These are phyloP conservation scores for Hebeloma cylindrosporum DNA, from an alignment of 768 basidiomycete species.

Conservation along the genomic window DNA sequence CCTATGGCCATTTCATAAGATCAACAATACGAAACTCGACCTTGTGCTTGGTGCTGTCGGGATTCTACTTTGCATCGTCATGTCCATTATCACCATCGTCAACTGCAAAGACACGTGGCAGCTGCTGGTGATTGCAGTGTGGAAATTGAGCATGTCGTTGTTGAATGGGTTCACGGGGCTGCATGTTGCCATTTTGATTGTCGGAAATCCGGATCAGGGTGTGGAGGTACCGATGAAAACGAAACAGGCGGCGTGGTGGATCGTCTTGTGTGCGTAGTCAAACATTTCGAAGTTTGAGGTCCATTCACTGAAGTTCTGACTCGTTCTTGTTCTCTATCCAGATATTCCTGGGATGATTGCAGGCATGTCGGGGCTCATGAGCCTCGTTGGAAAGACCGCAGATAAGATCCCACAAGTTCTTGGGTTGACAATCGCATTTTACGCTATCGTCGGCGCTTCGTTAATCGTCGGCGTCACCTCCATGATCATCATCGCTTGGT, in stretches of 20 bases:
- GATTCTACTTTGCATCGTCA: conserved; percentile 21
- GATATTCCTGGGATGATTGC: conserved; percentile 33
- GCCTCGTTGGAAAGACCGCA: conserved; percentile 26
- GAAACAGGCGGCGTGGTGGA: conserved; percentile 23
- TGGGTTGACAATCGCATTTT: conserved; percentile 26
- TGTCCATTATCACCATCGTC: conserved; percentile 27
- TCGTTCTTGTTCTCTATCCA: conserved; percentile 8
- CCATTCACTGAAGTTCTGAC: not conserved
- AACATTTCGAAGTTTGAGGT: too few relatives aligned
- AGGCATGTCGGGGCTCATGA: conserved; percentile 33
- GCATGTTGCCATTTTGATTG: conserved; percentile 23
- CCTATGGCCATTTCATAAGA: conserved; percentile 23
- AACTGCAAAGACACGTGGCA: conserved; percentile 28
- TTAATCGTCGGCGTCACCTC: conserved; percentile 21
- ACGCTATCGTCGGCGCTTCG: conserved; percentile 24
- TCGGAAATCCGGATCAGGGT: conserved; percentile 19
- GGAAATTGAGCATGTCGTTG: conserved; percentile 29
- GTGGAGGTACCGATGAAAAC: conserved; percentile 17
- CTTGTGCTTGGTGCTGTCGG: conserved; percentile 22
- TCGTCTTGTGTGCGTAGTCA: conserved; percentile 20
- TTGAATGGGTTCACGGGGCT: conserved; percentile 24
- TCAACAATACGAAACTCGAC: conserved; percentile 22
- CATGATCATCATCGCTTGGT: conserved; percentile 18
- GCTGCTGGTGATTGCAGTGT: conserved; percentile 26
- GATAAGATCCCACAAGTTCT: conserved; percentile 15